phyloP scores from a whole-genome alignment of 192 early-diverging fungal genomes.

The Podila verticillata region DNA sequence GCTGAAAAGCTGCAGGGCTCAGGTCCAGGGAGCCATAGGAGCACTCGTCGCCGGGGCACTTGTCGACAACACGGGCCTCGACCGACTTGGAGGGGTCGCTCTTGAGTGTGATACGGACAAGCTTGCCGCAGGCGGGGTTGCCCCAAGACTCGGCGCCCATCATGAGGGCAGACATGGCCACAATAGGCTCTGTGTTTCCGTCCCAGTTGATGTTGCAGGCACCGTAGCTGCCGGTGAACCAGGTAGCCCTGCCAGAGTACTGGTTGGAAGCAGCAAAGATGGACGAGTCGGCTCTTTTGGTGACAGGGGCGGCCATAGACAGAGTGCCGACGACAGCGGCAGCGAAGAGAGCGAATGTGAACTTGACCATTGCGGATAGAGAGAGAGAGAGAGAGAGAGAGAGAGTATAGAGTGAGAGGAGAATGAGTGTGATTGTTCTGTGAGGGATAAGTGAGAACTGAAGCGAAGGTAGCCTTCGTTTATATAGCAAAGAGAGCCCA shows the following conservation, averaged over 20 bases:
- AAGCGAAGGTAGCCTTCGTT: too few species aligned
- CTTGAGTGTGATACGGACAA: constrained; percentile 29
- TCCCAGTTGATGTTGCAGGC: constrained; percentile 45
- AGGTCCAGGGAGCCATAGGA: constrained; percentile 42
- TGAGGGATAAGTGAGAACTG: not conserved
- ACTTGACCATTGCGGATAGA: constrained; percentile 31
- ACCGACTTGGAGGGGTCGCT: constrained; percentile 32
- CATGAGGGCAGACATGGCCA: constrained; percentile 49
- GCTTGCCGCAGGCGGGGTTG: constrained; percentile 44
- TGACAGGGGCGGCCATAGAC: constrained; percentile 4
- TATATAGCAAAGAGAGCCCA: too few species aligned
- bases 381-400: too few species aligned
- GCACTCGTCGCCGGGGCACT: constrained; percentile 55
- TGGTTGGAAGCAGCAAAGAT: constrained; percentile 10
- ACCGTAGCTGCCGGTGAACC: constrained; percentile 44
- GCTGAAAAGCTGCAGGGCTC: constrained; percentile 42
- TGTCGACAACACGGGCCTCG: constrained; percentile 52
- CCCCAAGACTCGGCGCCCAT: constrained; percentile 47
- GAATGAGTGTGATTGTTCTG: not conserved
- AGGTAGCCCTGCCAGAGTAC: constrained; percentile 48
- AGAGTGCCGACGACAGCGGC: constrained; percentile 14
- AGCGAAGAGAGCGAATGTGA: constrained; percentile 16
- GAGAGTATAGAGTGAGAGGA: not conserved
- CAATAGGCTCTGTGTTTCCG: constrained; percentile 34
- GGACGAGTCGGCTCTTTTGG: constrained; percentile 9